Conservation (phyloP, 2,329 filamentous ascomycete genomes). For the Penicillium sp. region DNA sequence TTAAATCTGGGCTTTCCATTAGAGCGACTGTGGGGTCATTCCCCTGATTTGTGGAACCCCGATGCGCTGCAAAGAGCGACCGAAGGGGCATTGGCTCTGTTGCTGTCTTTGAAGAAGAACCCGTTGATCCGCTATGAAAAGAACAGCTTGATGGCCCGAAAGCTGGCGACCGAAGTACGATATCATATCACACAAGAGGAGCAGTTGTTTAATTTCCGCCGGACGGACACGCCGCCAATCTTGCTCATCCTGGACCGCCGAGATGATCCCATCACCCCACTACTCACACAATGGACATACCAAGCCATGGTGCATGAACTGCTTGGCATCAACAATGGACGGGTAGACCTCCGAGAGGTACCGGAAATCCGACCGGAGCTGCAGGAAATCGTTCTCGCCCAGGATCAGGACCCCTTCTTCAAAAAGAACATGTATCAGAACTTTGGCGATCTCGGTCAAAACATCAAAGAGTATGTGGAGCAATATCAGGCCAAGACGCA, state of each 20-base stretch:
- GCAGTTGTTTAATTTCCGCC: constrained; percentile 91
- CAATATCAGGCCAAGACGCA: constrained; percentile 98
- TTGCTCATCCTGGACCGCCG: constrained; percentile 83
- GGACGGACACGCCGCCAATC: constrained; percentile 89
- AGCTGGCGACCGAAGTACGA: constrained; percentile 83
- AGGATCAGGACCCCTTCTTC: constrained; percentile 98
- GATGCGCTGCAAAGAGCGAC: constrained; percentile 80
- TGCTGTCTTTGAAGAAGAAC: constrained; percentile 92
- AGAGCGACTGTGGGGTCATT: constrained; percentile 72
- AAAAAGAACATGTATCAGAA: constrained; percentile 99
- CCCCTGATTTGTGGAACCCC: constrained; percentile 81
- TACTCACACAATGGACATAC: constrained; percentile 97
- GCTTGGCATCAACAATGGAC: constrained; percentile 88
- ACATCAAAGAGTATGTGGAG: constrained; percentile 97
- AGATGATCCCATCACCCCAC: constrained; percentile 88
- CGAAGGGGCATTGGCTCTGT: constrained; percentile 75
- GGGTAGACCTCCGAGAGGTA: constrained; percentile 78
- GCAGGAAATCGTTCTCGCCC: constrained; percentile 88
- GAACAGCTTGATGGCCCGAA: constrained; percentile 84
- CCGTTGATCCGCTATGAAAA: constrained; percentile 89
- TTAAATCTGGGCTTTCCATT: constrained; percentile 66
- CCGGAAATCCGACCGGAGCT: constrained; percentile 80
- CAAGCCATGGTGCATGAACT: constrained; percentile 99
- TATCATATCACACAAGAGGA: constrained; percentile 95
- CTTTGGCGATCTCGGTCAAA: constrained; percentile 89